Percentiles rank a stretch among this genome's conserved stretches.
These are phyloP conservation scores for Saccharomyces cerevisiae DNA, from an alignment of 805 yeast genomes.

Conservation along the genomic window DNA sequence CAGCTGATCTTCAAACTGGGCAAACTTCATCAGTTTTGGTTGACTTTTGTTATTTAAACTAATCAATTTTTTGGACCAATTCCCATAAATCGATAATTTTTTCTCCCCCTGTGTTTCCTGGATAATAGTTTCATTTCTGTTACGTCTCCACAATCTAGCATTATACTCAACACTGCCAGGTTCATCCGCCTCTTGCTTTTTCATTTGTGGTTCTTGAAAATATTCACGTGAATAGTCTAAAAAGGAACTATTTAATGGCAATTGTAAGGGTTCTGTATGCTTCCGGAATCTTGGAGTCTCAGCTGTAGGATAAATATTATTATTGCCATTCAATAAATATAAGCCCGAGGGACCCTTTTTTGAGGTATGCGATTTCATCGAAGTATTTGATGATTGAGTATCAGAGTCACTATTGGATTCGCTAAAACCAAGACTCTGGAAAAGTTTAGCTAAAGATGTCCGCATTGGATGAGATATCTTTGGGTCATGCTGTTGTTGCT, in stretches of 20 bases:
- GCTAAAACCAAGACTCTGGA: constrained; percentile 23
- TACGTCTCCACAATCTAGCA: constrained; percentile 78
- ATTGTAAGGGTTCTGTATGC: constrained; percentile 20
- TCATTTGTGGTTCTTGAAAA: constrained; percentile 94
- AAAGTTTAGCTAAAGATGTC: constrained; percentile 24
- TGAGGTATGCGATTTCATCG: constrained; percentile 21
- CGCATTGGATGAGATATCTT: constrained; percentile 1
- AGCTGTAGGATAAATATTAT: constrained; percentile 45
- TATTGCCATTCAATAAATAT: constrained; percentile 22
- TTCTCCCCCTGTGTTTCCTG: constrained; percentile 88
- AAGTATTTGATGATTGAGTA: not conserved
- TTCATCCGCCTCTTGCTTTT: constrained; percentile 74
- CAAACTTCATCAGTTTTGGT: constrained; percentile 68
- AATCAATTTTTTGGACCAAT: constrained; percentile 64
- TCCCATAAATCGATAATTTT: constrained; percentile 69
- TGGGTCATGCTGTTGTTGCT: not conserved
- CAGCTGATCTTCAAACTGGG: constrained; percentile 83
- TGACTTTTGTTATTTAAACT: constrained; percentile 66
- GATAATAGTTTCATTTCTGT: constrained; percentile 78
- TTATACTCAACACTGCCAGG: constrained; percentile 85
- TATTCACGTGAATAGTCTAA: constrained; percentile 76
- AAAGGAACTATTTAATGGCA: constrained; percentile 56
- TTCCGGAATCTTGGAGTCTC: constrained; percentile 46
- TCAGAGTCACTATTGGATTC: constrained; percentile 5
- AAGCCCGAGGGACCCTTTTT: constrained; percentile 16